Conservation (phyloP, 495 filamentous ascomycete genomes). For the Jackrogersella multiformis region DNA sequence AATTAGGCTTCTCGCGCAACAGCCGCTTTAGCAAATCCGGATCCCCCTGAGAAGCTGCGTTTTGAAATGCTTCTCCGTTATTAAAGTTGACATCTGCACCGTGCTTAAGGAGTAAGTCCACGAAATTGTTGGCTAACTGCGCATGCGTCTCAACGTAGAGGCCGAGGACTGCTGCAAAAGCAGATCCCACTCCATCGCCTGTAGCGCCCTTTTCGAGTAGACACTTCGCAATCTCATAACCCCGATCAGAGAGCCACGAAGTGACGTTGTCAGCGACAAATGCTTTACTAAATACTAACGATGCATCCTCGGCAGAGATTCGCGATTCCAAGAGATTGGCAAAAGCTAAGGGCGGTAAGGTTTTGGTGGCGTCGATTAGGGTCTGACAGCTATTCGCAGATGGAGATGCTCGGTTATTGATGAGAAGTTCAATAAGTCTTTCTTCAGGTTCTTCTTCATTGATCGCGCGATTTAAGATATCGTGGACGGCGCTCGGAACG, state of each 20-base stretch:
- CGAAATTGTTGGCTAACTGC: conserved; percentile 48
- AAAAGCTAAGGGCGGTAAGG: conserved; percentile 48
- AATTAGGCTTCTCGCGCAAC: conserved; percentile 49
- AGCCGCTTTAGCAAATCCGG: conserved; percentile 51
- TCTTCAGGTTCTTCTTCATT: conserved; percentile 57
- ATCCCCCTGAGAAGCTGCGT: conserved; percentile 52
- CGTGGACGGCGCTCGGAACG: conserved; percentile 51
- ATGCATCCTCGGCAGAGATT: conserved; percentile 49
- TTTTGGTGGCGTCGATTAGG: conserved; percentile 53
- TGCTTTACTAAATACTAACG: conserved; percentile 50
- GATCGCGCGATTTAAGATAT: conserved; percentile 52
- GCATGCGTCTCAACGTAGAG: conserved; percentile 45
- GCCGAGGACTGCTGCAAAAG: conserved; percentile 50
- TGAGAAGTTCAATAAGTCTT: conserved; percentile 52
- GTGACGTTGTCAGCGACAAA: conserved; percentile 46
- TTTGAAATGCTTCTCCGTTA: conserved; percentile 52
- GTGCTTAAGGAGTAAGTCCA: conserved; percentile 46
- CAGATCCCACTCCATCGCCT: conserved; percentile 51
- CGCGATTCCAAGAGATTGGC: conserved; percentile 47
- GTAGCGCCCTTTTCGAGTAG: conserved; percentile 54
- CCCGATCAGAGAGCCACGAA: conserved; percentile 52
- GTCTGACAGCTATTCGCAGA: conserved; percentile 55
- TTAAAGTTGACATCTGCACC: conserved; percentile 54
- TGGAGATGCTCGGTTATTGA: conserved; percentile 54
- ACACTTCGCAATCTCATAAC: conserved; percentile 49